Evolutionary conservation across 140 eudicot species (phyloP), one percentile per base, ranked within the genome.

Genomic region (Cichorium intybus): DNA sequence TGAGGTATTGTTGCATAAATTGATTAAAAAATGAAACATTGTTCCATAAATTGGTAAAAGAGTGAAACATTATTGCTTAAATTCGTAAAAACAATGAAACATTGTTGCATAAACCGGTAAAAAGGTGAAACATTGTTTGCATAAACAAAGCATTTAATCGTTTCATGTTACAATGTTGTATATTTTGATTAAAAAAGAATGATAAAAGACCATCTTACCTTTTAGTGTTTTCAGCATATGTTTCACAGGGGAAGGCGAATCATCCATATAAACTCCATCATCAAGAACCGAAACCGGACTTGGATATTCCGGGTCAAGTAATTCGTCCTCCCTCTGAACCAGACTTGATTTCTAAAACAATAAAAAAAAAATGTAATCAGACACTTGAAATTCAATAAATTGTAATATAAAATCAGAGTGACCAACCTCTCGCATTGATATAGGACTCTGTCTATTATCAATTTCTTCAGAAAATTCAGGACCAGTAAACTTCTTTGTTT

Each of bases 251-350:
- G 98, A 92, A 5, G 85, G 84, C 14, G 95, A 80, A 76, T 71
- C 84, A n/a, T 93, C 88, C 72, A 72, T 80, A 56, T 75, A 79
- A 16, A 55, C 71, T 45, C 68, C 74, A 63, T 64, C 72, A 57
- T 93, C 99, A 49, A 93, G 97, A 70, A 93, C 99, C 47, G 99
- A 93, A 12, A 93, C 78, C 35, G 99, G 99, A 71, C 99, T 93
- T 2, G 93, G 86, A 56, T 83, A 84, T 74, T 81, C 99, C 6
- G 85, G 85, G 31, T 80, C 84, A 66, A 21, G 61, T 14, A 82
- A 74, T 34, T 79, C 85, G 70, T 82, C 91, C 66, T 85, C 92
- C 62, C 74, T 73, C 72, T 66, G 50, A 28, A 60, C 21, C 60
- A 29, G 56, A 41, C 53, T 60, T 27, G 80, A 71, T 63, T 76